A percentile compares a stretch with the other conserved stretches of the same genome.
Evolutionary conservation across 1,284 basidiomycete species (phyloP).

Genomic region (Chondrostereum purpureum): DNA sequence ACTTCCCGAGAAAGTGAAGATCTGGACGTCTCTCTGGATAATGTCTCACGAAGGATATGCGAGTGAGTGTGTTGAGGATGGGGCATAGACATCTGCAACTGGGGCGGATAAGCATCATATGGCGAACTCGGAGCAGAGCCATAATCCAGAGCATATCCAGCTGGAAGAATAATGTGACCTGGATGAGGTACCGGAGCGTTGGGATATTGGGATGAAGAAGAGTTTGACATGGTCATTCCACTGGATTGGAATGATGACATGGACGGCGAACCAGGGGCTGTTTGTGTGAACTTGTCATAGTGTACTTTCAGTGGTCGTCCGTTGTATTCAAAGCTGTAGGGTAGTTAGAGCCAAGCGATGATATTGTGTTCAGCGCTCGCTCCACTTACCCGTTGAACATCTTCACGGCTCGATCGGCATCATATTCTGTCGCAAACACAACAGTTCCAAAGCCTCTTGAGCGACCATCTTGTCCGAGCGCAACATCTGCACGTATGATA

Average conservation of each 20-base stretch:
- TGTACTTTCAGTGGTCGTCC: constrained; percentile 82
- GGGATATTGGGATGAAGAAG: constrained; percentile 19
- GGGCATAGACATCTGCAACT: constrained; percentile 15
- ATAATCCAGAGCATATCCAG: constrained; percentile 25
- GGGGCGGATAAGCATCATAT: constrained; percentile 30
- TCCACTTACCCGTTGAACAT: constrained; percentile 77
- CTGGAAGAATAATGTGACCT: constrained; percentile 26
- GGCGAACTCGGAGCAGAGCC: constrained; percentile 33
- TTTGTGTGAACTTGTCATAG: constrained; percentile 68
- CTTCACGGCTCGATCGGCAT: constrained; percentile 80
- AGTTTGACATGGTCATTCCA: constrained; percentile 5
- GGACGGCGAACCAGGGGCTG: constrained; percentile 24
- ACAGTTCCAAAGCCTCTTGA: constrained; percentile 88
- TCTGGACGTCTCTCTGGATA: constrained; percentile 12
- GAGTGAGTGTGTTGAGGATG: constrained; percentile 14
- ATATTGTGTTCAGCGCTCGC: background rate
- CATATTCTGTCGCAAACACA: constrained; percentile 74
- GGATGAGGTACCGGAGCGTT: constrained; percentile 22
- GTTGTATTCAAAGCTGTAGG: constrained; percentile 74
- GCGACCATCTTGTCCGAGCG: constrained; percentile 78
- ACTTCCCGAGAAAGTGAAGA: constrained; percentile 14
- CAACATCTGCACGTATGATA: constrained; percentile 85
- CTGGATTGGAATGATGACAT: constrained; percentile 3
- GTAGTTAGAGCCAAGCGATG: background rate
- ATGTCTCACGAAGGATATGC: constrained; percentile 7